phyloP scores from a whole-genome alignment of 441 rosid genomes.

The Populus hybrid region DNA sequence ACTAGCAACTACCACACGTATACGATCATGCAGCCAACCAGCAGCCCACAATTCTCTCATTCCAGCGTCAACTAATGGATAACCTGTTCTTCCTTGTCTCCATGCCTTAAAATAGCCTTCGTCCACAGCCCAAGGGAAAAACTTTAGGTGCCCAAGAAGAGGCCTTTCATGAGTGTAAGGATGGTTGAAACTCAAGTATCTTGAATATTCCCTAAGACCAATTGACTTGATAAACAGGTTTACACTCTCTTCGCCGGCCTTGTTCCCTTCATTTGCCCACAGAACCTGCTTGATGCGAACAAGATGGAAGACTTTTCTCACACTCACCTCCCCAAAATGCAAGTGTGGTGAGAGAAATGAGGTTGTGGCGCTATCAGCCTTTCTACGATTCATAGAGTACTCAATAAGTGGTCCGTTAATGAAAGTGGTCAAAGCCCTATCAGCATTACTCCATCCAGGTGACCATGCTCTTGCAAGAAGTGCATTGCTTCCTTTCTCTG shows the following conservation, averaged over 20 bases:
- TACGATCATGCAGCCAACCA: constrained; percentile 96
- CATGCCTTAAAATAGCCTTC: constrained; percentile 92
- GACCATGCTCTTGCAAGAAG: constrained; percentile 98
- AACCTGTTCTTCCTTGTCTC: constrained; percentile 99
- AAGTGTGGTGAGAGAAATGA: constrained; percentile 93
- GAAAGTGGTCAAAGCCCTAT: constrained; percentile 84
- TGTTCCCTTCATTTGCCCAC: constrained; percentile 96
- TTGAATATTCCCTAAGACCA: constrained; percentile 94
- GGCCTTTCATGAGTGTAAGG: constrained; percentile 92
- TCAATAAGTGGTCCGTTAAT: constrained; percentile 86
- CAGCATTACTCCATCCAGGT: constrained; percentile 94
- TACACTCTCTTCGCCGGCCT: constrained; percentile 88
- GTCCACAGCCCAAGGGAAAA: constrained; percentile 87
- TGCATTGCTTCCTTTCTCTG: constrained; percentile 94
- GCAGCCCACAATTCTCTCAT: constrained; percentile 99
- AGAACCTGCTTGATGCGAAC: constrained; percentile 88
- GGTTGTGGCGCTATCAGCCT: constrained; percentile 97
- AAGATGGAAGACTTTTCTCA: constrained; percentile 88
- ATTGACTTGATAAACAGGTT: constrained; percentile 89
- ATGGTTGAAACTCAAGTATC: constrained; percentile 93
- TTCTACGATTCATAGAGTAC: constrained; percentile 80
- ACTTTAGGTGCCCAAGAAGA: constrained; percentile 89
- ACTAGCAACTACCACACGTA: constrained; percentile 93
- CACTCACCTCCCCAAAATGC: constrained; percentile 97
- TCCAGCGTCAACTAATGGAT: constrained; percentile 94